phyloP scores from a whole-genome alignment of 2,329 filamentous ascomycete genomes.

The Didymella arachidicola region DNA sequence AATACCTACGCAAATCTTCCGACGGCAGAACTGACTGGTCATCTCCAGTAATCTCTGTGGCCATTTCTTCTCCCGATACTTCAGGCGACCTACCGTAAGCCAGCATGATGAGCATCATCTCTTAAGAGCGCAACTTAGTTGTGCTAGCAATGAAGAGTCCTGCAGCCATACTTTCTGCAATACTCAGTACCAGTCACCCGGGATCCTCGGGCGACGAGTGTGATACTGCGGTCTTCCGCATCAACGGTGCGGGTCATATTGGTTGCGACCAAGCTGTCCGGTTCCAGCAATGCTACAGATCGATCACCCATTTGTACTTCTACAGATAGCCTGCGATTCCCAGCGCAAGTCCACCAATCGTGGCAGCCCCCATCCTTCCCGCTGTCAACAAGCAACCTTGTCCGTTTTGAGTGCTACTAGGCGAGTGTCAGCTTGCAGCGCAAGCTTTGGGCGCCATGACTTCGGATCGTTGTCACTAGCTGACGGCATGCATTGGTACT shows the following conservation, averaged over 20 bases:
- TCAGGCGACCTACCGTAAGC: background rate
- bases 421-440: slow-evolving; percentile 4
- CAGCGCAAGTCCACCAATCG: background rate
- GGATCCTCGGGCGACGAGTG: background rate
- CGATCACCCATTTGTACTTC: background rate
- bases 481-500: slow-evolving; percentile 9
- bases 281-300: background rate
- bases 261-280: background rate
- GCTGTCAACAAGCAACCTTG: slow-evolving; percentile 9
- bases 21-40: background rate
- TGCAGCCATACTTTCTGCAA: background rate
- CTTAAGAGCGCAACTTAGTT: background rate
- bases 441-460: slow-evolving; percentile 2
- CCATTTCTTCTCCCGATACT: too few relatives aligned
- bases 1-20: too few relatives aligned
- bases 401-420: background rate
- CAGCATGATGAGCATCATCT: background rate
- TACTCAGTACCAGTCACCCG: background rate
- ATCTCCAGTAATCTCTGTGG: background rate
- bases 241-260: background rate
- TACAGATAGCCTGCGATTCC: background rate
- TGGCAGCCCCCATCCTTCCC: background rate
- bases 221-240: background rate
- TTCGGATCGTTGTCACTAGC: slow-evolving; percentile 4
- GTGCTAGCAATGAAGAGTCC: background rate